A percentile compares a stretch with the other conserved stretches of the same genome.
Conservation (phyloP, 345 rosid species). For the Trapa bicornis region DNA sequence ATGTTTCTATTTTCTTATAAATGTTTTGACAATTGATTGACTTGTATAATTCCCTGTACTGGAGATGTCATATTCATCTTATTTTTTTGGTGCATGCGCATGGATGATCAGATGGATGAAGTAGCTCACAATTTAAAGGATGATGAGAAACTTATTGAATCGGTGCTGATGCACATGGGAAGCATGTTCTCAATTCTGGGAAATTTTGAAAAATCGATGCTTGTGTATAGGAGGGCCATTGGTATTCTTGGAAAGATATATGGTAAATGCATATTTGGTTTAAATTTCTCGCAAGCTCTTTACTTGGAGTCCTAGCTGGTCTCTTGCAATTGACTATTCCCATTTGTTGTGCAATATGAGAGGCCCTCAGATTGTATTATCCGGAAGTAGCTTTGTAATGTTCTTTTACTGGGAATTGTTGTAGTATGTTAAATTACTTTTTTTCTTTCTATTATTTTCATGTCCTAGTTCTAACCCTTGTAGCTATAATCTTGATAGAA, state of each 20-base stretch:
- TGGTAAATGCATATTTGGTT: slow-evolving; percentile 26
- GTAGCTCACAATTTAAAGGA: slow-evolving; percentile 35
- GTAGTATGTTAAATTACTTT: not conserved
- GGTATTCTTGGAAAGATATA: slow-evolving; percentile 37
- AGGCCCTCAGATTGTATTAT: not conserved
- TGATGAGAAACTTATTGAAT: slow-evolving; percentile 53
- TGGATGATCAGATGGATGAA: slow-evolving; percentile 45
- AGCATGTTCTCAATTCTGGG: slow-evolving; percentile 68
- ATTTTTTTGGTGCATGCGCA: not conserved
- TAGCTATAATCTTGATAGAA: not conserved
- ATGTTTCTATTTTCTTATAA: not conserved
- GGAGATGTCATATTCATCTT: not conserved
- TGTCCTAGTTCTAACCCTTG: not conserved
- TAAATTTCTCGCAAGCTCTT: not conserved
- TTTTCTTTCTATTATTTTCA: not conserved
- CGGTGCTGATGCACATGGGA: slow-evolving; percentile 63
- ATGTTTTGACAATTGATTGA: too few species aligned
- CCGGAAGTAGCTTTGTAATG: not conserved
- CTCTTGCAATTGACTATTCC: not conserved
- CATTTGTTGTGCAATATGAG: not conserved
- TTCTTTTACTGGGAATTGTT: not conserved
- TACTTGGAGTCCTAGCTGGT: not conserved
- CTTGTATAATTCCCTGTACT: not conserved
- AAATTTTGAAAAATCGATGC: slow-evolving; percentile 49
- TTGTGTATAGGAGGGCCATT: slow-evolving; percentile 38